Conservation (phyloP, 2,329 filamentous ascomycete species). For the Fusarium neocosmosporiellum region DNA sequence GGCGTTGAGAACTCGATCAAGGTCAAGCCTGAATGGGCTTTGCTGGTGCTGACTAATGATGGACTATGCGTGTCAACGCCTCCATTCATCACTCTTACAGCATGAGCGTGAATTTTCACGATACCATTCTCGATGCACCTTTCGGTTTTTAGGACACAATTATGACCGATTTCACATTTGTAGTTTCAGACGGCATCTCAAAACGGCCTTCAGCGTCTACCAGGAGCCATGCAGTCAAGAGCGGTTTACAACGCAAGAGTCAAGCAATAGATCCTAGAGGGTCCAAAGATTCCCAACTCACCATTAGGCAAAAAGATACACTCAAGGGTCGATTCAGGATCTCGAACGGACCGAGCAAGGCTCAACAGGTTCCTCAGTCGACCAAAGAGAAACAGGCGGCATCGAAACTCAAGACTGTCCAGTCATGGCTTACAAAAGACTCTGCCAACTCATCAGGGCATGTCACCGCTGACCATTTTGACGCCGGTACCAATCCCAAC, state of each 20-base stretch:
- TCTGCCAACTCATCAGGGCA: background rate
- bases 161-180: conserved; percentile 26
- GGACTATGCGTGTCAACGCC: background rate
- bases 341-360: background rate
- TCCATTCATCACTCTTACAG: background rate
- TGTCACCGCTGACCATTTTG: background rate
- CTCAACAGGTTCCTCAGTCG: background rate
- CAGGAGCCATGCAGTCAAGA: conserved; percentile 31
- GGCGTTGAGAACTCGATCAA: background rate
- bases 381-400: background rate
- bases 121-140: background rate
- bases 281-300: conserved; percentile 17
- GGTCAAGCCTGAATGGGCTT: background rate
- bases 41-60: conserved; percentile 12
- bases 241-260: conserved; percentile 26
- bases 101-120: background rate
- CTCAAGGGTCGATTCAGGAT: conserved; percentile 29
- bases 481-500: background rate
- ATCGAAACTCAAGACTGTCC: background rate
- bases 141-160: background rate
- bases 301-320: conserved; percentile 19
- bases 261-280: background rate
- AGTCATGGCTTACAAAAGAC: background rate
- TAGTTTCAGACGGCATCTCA: conserved; percentile 14
- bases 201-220: conserved; percentile 21